These are phyloP conservation scores for Acanthamoeba lenticulata DNA, from an alignment of 208 protist genomes.

Conservation along the genomic window DNA sequence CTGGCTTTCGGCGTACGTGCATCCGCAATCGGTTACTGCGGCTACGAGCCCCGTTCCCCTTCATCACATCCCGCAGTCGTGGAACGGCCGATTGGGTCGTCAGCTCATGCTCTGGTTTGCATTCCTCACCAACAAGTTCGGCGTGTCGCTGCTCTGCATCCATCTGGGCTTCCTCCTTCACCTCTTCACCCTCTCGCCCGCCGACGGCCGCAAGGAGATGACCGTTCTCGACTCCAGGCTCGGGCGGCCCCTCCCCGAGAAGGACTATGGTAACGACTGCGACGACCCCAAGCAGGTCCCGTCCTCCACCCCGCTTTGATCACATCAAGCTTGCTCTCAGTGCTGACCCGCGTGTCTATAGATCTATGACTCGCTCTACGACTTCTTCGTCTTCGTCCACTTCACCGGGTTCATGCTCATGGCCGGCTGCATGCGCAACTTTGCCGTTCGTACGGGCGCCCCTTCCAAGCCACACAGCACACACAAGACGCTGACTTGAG, in stretches of 20 bases:
- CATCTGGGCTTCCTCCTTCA: constrained; percentile 33
- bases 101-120: constrained; percentile 23
- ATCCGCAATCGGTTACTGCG: neutral
- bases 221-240: constrained; percentile 22
- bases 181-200: constrained; percentile 25
- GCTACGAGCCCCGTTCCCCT: neutral
- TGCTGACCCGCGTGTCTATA: neutral
- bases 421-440: constrained; percentile 45
- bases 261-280: constrained; percentile 36
- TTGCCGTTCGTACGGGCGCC: neutral
- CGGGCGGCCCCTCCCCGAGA: constrained; percentile 29
- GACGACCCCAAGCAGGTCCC: constrained; percentile 11
- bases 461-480: neutral
- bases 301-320: neutral
- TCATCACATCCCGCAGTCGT: neutral
- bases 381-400: constrained; percentile 66
- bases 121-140: constrained; percentile 47
- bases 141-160: neutral
- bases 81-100: neutral
- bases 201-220: constrained; percentile 35
- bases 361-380: constrained; percentile 50
- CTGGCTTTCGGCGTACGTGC: neutral
- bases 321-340: neutral
- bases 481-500: neutral
- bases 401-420: constrained; percentile 55